Conservation (phyloP, 2,329 filamentous ascomycete species). For the Boeremia lycopersici region DNA sequence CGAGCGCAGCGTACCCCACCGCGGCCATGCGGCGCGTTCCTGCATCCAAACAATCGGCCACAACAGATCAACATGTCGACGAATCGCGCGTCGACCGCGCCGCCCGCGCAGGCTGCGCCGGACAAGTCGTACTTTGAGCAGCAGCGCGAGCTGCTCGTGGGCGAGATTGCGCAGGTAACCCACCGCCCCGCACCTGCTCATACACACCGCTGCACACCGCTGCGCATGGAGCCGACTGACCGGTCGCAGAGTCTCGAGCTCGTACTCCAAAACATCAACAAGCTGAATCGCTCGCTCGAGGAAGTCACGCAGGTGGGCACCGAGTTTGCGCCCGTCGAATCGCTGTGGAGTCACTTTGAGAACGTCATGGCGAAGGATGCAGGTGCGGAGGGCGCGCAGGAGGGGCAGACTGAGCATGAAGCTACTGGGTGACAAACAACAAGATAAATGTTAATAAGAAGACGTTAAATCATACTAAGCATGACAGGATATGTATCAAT, state of each 20-base stretch:
- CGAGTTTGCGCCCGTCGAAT: conserved; percentile 96
- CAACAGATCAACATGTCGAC: conserved; percentile 28
- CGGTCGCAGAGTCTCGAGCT: conserved; percentile 72
- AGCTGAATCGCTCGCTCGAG: conserved; percentile 88
- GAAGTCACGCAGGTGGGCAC: conserved; percentile 93
- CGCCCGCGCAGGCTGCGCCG: conserved; percentile 22
- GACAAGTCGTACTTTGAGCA: conserved; percentile 70
- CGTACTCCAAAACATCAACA: conserved; percentile 94
- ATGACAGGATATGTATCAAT: too few relatives aligned
- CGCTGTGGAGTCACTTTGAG: conserved; percentile 96
- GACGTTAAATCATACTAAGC: too few relatives aligned
- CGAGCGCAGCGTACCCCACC: conserved; percentile 7
- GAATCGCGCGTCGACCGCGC: conserved; percentile 27
- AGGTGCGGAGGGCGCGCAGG: conserved; percentile 41
- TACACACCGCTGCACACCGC: conserved; percentile 40
- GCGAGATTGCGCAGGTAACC: conserved; percentile 72
- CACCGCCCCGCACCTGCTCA: conserved; percentile 10
- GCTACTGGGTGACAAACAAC: too few relatives aligned
- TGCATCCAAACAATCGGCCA: conserved; percentile 17
- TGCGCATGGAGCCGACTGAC: conserved; percentile 4
- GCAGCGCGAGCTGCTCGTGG: conserved; percentile 73
- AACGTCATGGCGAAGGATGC: conserved; percentile 84
- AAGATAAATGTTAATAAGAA: too few relatives aligned
- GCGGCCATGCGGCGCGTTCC: conserved; percentile 12
- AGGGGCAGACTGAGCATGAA: conserved; percentile 31